Percentiles rank a stretch among this genome's conserved stretches.
These are phyloP conservation scores for Magnolia changhungtana DNA, from an alignment of 164 flowering plant genomes.

Conservation along the genomic window DNA sequence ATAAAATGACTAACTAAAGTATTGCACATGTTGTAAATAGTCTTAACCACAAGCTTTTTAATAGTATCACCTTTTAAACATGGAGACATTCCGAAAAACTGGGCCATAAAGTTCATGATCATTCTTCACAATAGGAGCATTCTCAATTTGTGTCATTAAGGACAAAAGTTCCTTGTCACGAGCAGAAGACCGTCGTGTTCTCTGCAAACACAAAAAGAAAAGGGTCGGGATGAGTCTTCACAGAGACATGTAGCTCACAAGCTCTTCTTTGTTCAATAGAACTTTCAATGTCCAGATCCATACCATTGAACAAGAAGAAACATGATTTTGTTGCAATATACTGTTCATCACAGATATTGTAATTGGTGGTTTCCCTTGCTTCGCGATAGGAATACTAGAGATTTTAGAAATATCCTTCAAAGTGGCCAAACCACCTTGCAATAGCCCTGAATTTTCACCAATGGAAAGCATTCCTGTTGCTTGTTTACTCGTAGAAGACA, in stretches of 20 bases:
- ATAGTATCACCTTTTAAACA: conserved; percentile 8
- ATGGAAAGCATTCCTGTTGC: background rate
- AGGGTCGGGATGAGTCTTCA: background rate
- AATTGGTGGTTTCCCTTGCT: conserved; percentile 11
- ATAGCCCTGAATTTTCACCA: background rate
- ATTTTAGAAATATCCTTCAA: conserved; percentile 2
- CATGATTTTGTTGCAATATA: background rate
- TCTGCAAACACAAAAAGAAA: conserved; percentile 2
- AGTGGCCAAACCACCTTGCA: conserved; percentile 6
- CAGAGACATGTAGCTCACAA: background rate
- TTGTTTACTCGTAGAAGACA: conserved; percentile 4
- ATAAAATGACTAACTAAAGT: background rate
- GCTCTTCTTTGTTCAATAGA: background rate
- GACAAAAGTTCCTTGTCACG: conserved; percentile 12
- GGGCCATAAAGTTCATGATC: conserved; percentile 9
- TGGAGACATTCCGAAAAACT: conserved; percentile 13
- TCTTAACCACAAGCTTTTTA: background rate
- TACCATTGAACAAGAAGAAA: conserved; percentile 10
- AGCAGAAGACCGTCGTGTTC: conserved; percentile 14
- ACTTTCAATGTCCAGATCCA: background rate
- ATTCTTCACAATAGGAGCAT: conserved; percentile 13
- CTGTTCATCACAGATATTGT: conserved; percentile 1
- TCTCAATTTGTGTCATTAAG: conserved; percentile 5
- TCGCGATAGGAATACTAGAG: conserved; percentile 1
- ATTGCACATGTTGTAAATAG: background rate